Conservation (phyloP, 2,329 filamentous ascomycete species). For the Pseudogymnoascus sp. region DNA sequence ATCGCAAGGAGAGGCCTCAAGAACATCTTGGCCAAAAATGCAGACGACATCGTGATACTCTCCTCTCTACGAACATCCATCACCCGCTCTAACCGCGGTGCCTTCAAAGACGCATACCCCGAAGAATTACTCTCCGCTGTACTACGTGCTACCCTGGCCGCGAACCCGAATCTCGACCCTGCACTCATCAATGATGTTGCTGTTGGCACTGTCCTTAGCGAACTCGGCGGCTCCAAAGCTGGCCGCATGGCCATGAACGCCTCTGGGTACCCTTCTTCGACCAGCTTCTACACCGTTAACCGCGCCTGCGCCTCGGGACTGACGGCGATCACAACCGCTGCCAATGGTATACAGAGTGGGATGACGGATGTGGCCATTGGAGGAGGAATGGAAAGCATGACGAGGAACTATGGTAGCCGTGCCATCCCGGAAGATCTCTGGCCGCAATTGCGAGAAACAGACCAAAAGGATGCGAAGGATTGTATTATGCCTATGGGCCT, state of each 20-base stretch:
- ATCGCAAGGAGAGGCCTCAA: constrained; percentile 56
- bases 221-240: constrained; percentile 84
- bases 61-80: constrained; percentile 85
- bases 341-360: constrained; percentile 66
- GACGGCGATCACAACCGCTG: constrained; percentile 65
- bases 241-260: constrained; percentile 86
- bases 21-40: constrained; percentile 67
- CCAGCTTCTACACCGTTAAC: constrained; percentile 79
- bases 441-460: constrained; percentile 59
- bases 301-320: constrained; percentile 75
- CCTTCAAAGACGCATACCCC: constrained; percentile 79
- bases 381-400: constrained; percentile 96
- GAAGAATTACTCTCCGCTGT: constrained; percentile 73
- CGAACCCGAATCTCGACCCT: constrained; percentile 64
- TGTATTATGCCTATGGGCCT: constrained; percentile 93
- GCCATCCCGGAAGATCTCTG: constrained; percentile 81
- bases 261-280: constrained; percentile 63
- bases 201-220: constrained; percentile 81
- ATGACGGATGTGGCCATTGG: constrained; percentile 67
- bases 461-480: constrained; percentile 62
- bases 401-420: constrained; percentile 71
- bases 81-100: constrained; percentile 73
- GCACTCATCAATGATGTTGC: constrained; percentile 68
- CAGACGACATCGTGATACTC: constrained; percentile 78
- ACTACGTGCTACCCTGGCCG: constrained; percentile 58